Evolutionary conservation across 83 land plant genomes (phyloP).

Genomic region (Diphasiastrum complanatum): DNA sequence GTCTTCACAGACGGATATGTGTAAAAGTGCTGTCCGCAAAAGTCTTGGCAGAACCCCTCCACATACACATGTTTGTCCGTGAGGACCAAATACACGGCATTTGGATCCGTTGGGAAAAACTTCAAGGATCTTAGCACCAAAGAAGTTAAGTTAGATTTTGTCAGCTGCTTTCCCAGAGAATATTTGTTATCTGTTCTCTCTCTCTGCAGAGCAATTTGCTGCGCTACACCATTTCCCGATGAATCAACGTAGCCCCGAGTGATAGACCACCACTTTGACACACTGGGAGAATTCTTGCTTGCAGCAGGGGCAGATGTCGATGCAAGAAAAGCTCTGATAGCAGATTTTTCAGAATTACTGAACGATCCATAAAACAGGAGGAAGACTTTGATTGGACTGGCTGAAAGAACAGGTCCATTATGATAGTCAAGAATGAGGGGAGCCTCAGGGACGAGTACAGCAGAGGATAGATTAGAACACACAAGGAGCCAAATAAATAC

Average conservation of each 20-base stretch:
- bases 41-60: constrained; percentile 48
- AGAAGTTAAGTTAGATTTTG: constrained; percentile 12
- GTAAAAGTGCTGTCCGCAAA: constrained; percentile 42
- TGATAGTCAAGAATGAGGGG: constrained; percentile 42
- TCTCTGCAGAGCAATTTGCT: constrained; percentile 20
- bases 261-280: no score
- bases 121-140: constrained; percentile 22
- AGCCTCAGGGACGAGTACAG: constrained; percentile 35
- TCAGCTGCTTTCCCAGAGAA: constrained; percentile 42
- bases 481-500: no score
- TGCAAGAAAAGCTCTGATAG: constrained; percentile 34
- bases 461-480: no score
- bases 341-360: constrained; percentile 45
- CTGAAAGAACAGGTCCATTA: constrained; percentile 36
- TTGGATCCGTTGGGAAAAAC: constrained; percentile 8
- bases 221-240: constrained; percentile 3
- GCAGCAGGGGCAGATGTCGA: constrained; percentile 37
- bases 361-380: no score
- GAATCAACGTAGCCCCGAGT: constrained; percentile 17
- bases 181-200: constrained; percentile 30
- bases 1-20: constrained; percentile 6
- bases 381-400: constrained; percentile 23
- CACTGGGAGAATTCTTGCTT: no score
- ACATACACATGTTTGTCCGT: constrained; percentile 52
- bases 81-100: constrained; percentile 32